These are phyloP conservation scores for Epichloe aotearoae DNA, from an alignment of 2,329 filamentous ascomycete genomes.

Conservation along the genomic window DNA sequence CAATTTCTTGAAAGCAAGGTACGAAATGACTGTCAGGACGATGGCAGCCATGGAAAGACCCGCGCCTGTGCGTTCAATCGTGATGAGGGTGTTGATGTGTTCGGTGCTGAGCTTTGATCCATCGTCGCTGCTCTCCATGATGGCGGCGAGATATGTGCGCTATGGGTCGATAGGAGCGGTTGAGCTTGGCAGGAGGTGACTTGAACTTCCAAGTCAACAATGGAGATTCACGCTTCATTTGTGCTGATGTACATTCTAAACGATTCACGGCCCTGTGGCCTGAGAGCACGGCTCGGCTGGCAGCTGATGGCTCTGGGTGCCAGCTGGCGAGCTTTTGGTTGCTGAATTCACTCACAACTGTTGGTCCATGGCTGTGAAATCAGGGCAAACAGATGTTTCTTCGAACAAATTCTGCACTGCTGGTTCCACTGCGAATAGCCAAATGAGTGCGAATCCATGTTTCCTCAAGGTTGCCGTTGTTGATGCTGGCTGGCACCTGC, in stretches of 20 bases:
- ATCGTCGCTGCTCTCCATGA: conserved; percentile 4
- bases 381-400: too few species aligned
- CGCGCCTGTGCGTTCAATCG: conserved; percentile 39
- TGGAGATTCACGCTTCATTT: background rate
- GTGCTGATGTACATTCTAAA: background rate
- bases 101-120: conserved; percentile 17
- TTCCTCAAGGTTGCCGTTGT: too few species aligned
- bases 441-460: too few species aligned
- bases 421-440: too few species aligned
- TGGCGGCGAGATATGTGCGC: background rate
- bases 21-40: conserved; percentile 34
- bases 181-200: background rate
- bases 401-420: too few species aligned
- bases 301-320: background rate
- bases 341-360: background rate
- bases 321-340: background rate
- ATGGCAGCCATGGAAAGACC: conserved; percentile 40
- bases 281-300: background rate
- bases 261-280: background rate
- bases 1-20: conserved; percentile 34
- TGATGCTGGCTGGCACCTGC: too few species aligned
- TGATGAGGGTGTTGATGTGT: conserved; percentile 31
- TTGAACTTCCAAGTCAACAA: background rate
- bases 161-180: background rate
- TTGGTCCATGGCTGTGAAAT: background rate